These are phyloP conservation scores for Fereydounia khargensis DNA, from an alignment of 1,284 basidiomycete species.

Conservation along the genomic window DNA sequence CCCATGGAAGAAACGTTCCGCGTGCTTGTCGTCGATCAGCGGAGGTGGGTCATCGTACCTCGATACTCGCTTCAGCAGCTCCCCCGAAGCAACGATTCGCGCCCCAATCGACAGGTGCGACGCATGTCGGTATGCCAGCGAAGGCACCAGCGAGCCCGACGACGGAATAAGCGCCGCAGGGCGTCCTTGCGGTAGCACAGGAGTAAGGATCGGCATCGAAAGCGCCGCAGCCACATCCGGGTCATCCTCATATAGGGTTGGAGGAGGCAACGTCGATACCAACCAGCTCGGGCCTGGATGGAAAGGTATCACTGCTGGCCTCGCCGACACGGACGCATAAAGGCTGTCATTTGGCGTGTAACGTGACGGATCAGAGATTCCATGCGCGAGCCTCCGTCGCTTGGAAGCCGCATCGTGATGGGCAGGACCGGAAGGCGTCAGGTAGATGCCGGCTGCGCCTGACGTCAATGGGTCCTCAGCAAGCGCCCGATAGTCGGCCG, in stretches of 20 bases:
- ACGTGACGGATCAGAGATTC: slow-evolving; percentile 40
- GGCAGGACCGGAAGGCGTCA: slow-evolving; percentile 36
- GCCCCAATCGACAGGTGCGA: slow-evolving; percentile 38
- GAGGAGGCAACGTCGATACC: slow-evolving; percentile 40
- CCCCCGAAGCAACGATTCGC: slow-evolving; percentile 33
- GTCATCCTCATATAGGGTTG: slow-evolving; percentile 33
- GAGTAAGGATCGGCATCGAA: slow-evolving; percentile 41
- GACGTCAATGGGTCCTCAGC: slow-evolving; percentile 29
- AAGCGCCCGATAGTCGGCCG: slow-evolving; percentile 39
- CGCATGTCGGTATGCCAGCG: slow-evolving; percentile 39
- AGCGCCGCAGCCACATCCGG: slow-evolving; percentile 35
- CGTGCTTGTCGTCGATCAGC: slow-evolving; percentile 48
- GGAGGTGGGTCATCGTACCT: slow-evolving; percentile 43
- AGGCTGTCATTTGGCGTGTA: slow-evolving; percentile 48
- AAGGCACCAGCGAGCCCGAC: slow-evolving; percentile 37
- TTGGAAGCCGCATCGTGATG: slow-evolving; percentile 36
- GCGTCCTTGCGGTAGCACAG: slow-evolving; percentile 45
- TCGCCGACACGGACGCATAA: slow-evolving; percentile 39
- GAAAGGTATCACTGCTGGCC: slow-evolving; percentile 37
- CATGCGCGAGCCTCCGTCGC: slow-evolving; percentile 40
- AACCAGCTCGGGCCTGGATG: slow-evolving; percentile 46
- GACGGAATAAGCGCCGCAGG: slow-evolving; percentile 38
- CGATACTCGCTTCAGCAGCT: slow-evolving; percentile 39
- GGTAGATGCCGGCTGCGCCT: slow-evolving; percentile 18
- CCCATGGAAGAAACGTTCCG: slow-evolving; percentile 54